A percentile compares a stretch with the other conserved stretches of the same genome.
Evolutionary conservation across 108 stramenopile species (phyloP).

Genomic region (Fistulifera pelliculosa): DNA sequence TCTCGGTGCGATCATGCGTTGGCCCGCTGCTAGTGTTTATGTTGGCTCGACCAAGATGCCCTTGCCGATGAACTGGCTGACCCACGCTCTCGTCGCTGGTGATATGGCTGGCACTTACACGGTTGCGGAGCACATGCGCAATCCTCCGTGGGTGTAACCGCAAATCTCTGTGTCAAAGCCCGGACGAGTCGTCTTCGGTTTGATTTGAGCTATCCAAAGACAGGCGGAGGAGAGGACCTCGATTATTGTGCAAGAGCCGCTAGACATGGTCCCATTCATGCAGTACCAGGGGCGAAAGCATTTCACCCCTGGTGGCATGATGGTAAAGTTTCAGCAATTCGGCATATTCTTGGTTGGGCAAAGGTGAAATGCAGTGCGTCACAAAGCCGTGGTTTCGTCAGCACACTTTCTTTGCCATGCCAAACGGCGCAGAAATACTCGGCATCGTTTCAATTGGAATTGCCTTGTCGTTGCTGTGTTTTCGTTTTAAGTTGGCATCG

Average conservation of each 20-base stretch:
- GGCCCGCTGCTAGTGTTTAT: conserved; percentile 27
- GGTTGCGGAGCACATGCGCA: background rate
- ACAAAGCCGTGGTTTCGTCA: too few relatives aligned
- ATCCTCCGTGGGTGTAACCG: conserved; percentile 58
- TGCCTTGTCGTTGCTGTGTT: too few relatives aligned
- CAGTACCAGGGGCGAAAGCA: too few relatives aligned
- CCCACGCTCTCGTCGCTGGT: conserved; percentile 17
- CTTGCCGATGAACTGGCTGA: conserved; percentile 45
- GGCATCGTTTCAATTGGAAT: too few relatives aligned
- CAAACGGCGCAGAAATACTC: too few relatives aligned
- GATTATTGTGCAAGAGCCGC: conserved; percentile 19
- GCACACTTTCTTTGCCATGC: too few relatives aligned
- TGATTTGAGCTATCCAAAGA: conserved; percentile 40
- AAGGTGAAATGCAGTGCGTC: too few relatives aligned
- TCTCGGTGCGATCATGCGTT: conserved; percentile 34
- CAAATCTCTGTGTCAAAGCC: conserved; percentile 36
- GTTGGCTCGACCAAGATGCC: conserved; percentile 50
- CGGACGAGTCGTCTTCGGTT: conserved; percentile 24
- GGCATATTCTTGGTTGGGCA: too few relatives aligned
- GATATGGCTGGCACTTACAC: conserved; percentile 16
- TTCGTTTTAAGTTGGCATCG: too few relatives aligned
- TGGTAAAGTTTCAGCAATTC: too few relatives aligned
- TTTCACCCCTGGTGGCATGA: too few relatives aligned
- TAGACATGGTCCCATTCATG: too few relatives aligned
- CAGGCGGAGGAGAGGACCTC: conserved; percentile 57